Evolutionary conservation across 768 basidiomycete species (phyloP), one percentile per base, ranked within the genome.

Genomic region (Lentinula raphanica): DNA sequence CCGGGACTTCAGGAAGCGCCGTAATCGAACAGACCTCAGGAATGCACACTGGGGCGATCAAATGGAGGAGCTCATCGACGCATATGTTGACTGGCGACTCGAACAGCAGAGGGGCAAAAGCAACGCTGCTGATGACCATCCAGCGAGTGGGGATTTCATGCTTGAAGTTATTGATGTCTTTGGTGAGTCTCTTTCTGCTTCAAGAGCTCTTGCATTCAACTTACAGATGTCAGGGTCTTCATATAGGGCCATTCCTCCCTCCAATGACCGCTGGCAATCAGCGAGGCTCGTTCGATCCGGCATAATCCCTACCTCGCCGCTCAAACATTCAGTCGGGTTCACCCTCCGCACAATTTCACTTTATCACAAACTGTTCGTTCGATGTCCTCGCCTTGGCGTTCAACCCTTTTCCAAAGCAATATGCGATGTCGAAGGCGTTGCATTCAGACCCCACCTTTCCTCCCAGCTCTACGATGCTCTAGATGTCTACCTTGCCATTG

Each of bases 401-500:
- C n/a, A n/a, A n/a, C n/a, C n/a, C n/a, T n/a, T n/a, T n/a, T n/a
- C 39, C 60, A 60, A 60, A 49, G 45, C 59, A 2, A 54, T 67
- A 0, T 64, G 62, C 31, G 59, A 64, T 45, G 21, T 64, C 13
- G 64, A 62, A 31, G 51, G 58, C 39, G 49, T 58, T 5, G 58
- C 62, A 7, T 61, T 44, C n/a, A 57, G 45, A 13, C 50, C 62
- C 0, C 60, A 58, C 23, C 49, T 64, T 4, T 35, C 9, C 2
- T 40, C 56, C 17, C 65, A 66, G 42, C 64, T 64, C 32, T 56
- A 63, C 3, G 56, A 59, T 27, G 58, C 63, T 2, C 67, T 60
- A 36, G 63, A 68, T 44, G 19, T 63, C 31, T 68, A 68, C 40
- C 61, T 67, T 3, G 53, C 44, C 5, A n/a, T n/a, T n/a, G n/a